Evolutionary conservation across 805 yeast genomes (phyloP).

Genomic region (Wickerhamiella siamensis): DNA sequence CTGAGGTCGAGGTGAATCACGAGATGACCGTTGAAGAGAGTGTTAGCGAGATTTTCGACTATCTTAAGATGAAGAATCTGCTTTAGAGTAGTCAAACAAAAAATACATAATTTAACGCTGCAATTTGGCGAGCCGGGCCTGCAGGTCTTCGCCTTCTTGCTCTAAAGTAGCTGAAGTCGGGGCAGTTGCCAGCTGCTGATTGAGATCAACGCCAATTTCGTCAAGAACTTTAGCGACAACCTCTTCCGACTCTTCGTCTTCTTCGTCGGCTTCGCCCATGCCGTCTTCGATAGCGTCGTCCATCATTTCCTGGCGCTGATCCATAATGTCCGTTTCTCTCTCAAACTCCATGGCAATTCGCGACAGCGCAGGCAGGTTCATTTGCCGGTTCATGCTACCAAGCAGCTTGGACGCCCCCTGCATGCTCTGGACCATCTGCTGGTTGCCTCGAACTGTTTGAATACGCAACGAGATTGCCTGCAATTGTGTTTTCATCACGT

Average conservation of each 20-base stretch:
- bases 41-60: slow-evolving; percentile 56
- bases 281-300: slow-evolving; percentile 96
- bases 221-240: slow-evolving; percentile 84
- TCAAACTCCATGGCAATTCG: slow-evolving; percentile 92
- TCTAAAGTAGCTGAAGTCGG: slow-evolving; percentile 34
- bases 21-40: slow-evolving; percentile 63
- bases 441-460: slow-evolving; percentile 84
- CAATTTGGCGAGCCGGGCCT: slow-evolving; percentile 73
- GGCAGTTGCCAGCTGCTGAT: slow-evolving; percentile 32
- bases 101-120: slow-evolving; percentile 32
- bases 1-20: slow-evolving; percentile 76
- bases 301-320: slow-evolving; percentile 97
- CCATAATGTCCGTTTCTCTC: slow-evolving; percentile 89
- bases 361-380: slow-evolving; percentile 83
- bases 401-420: slow-evolving; percentile 78
- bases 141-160: slow-evolving; percentile 64
- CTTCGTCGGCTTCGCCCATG: slow-evolving; percentile 80
- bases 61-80: slow-evolving; percentile 21
- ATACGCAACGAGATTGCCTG: slow-evolving; percentile 88
- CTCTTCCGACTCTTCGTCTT: slow-evolving; percentile 80
- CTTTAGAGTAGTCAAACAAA: not conserved
- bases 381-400: slow-evolving; percentile 72
- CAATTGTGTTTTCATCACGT: slow-evolving; percentile 82
- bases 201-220: slow-evolving; percentile 84
- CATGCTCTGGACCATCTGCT: slow-evolving; percentile 92